These are phyloP conservation scores for Diaporthe destruens DNA, from an alignment of 2,329 filamentous ascomycete species.

Conservation along the genomic window DNA sequence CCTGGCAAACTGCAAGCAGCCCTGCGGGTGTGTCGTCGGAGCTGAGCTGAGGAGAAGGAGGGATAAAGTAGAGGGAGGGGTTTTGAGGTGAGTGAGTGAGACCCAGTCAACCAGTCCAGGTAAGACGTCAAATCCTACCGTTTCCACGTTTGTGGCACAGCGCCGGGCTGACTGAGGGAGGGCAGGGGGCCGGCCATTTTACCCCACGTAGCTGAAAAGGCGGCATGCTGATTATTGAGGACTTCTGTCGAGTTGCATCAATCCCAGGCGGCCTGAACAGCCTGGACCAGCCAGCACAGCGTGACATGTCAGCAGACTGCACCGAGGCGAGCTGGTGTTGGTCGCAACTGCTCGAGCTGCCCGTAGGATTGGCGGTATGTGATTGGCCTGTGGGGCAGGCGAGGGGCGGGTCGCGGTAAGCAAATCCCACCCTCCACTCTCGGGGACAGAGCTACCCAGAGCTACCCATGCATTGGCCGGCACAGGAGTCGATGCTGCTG, in stretches of 20 bases:
- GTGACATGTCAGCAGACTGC: too few relatives aligned
- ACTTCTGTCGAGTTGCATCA: background rate
- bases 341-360: background rate
- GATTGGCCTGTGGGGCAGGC: constrained; percentile 30
- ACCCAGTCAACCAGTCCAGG: background rate
- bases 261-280: constrained; percentile 2
- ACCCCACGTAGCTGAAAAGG: constrained; percentile 24
- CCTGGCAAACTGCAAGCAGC: constrained; percentile 12
- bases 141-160: constrained; percentile 27
- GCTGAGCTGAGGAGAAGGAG: constrained; percentile 1
- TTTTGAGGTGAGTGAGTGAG: constrained; percentile 10
- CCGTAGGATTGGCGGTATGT: constrained; percentile 28
- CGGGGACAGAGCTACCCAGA: background rate
- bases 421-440: constrained; percentile 18
- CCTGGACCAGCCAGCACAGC: too few relatives aligned
- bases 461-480: constrained; percentile 8
- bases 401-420: constrained; percentile 5
- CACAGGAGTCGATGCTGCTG: background rate
- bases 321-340: constrained; percentile 15
- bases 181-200: background rate
- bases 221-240: constrained; percentile 13
- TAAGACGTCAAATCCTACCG: constrained; percentile 33
- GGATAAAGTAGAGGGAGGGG: background rate
- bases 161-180: background rate
- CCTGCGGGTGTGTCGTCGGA: background rate